These are phyloP conservation scores for Hypericum perforatum DNA, from an alignment of 345 rosid species.

Conservation along the genomic window DNA sequence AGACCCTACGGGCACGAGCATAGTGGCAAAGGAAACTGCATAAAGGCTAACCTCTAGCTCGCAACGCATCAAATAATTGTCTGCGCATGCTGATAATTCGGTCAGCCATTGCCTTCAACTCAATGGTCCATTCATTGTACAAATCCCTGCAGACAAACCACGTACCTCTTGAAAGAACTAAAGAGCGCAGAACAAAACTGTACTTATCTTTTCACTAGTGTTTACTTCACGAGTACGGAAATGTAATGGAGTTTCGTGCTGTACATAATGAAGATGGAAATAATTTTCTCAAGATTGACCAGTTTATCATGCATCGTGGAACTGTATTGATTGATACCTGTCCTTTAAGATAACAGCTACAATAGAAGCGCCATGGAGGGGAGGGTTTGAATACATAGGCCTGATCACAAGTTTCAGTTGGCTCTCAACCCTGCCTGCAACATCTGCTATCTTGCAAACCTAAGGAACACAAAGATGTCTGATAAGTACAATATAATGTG, in stretches of 20 bases:
- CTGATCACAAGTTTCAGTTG: constrained; percentile 46
- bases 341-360: constrained; percentile 34
- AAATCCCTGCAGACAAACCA: constrained; percentile 24
- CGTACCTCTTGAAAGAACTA: neutral
- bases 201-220: neutral
- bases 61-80: constrained; percentile 30
- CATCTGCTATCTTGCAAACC: constrained; percentile 40
- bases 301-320: too few species aligned
- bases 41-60: constrained; percentile 29
- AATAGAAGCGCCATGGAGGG: constrained; percentile 47
- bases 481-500: neutral
- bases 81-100: constrained; percentile 34
- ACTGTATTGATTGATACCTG: constrained; percentile 18
- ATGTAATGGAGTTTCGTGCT: too few species aligned
- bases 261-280: too few species aligned
- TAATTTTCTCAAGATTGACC: too few species aligned
- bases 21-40: constrained; percentile 2
- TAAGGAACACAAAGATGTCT: constrained; percentile 5
- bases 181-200: neutral
- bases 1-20: too few species aligned
- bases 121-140: constrained; percentile 35
- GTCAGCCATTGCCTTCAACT: constrained; percentile 36
- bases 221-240: neutral
- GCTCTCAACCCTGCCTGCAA: constrained; percentile 39
- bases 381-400: constrained; percentile 52